A percentile compares a stretch with the other conserved stretches of the same genome.
Conservation (phyloP, 805 yeast genomes). For the Pichia heedii region DNA sequence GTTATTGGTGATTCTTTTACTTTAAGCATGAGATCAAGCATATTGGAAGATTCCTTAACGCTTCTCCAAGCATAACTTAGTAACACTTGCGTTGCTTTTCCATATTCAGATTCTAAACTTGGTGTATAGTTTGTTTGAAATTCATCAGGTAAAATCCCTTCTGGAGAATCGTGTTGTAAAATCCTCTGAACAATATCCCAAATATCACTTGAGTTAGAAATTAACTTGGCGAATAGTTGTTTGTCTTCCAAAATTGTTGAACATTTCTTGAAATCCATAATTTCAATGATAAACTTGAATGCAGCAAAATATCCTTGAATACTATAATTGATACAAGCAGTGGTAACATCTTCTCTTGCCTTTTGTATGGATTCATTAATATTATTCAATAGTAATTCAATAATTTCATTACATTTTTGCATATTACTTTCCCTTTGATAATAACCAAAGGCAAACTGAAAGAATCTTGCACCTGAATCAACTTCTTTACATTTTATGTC, state of each 20-base stretch:
- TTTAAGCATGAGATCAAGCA: conserved; percentile 39
- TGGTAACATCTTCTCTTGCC: conserved; percentile 29
- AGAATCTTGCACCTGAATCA: conserved; percentile 70
- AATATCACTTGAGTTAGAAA: conserved; percentile 8
- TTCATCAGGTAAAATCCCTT: conserved; percentile 47
- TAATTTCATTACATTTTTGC: conserved; percentile 18
- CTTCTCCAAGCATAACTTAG: conserved; percentile 77
- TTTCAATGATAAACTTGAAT: conserved; percentile 31
- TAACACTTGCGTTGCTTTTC: conserved; percentile 36
- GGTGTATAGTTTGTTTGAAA: conserved; percentile 30
- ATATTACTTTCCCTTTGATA: conserved; percentile 19
- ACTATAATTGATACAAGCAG: conserved; percentile 40
- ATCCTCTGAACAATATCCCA: conserved; percentile 43
- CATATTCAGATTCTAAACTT: conserved; percentile 25
- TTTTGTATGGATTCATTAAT: conserved; percentile 28
- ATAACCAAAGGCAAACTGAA: conserved; percentile 40
- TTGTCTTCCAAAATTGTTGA: conserved; percentile 1
- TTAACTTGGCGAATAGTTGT: conserved; percentile 7
- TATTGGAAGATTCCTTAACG: conserved; percentile 59
- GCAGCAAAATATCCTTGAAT: conserved; percentile 68
- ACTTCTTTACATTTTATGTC: conserved; percentile 52
- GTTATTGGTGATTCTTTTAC: conserved; percentile 18
- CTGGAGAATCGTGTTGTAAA: conserved; percentile 63
- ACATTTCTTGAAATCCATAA: conserved; percentile 10
- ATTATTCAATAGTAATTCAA: conserved; percentile 25